Evolutionary conservation across 805 yeast genomes (phyloP).

Genomic region (Debaryomyces tyrocola): DNA sequence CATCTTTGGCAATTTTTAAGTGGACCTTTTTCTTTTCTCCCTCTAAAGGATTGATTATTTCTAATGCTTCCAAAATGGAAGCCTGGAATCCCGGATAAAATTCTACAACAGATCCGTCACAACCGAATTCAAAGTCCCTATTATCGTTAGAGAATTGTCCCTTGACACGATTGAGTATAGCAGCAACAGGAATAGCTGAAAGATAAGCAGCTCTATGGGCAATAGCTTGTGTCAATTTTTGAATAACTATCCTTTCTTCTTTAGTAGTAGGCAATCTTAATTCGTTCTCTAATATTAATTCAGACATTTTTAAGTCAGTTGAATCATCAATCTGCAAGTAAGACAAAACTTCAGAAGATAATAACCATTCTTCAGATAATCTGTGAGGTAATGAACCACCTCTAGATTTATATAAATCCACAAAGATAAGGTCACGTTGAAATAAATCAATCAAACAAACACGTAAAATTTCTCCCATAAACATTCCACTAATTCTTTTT

Average conservation of each 20-base stretch:
- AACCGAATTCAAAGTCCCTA: constrained; percentile 86
- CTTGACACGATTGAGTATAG: constrained; percentile 70
- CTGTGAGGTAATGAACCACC: constrained; percentile 57
- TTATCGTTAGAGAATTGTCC: constrained; percentile 48
- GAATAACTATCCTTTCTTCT: constrained; percentile 75
- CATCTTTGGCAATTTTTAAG: constrained; percentile 86
- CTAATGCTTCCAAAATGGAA: constrained; percentile 75
- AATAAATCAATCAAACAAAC: constrained; percentile 69
- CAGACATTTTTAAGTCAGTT: constrained; percentile 67
- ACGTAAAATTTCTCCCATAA: constrained; percentile 85
- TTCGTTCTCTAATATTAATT: constrained; percentile 61
- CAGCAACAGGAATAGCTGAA: constrained; percentile 88
- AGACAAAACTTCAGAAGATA: constrained; percentile 83
- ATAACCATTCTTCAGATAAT: constrained; percentile 71
- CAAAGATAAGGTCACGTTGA: constrained; percentile 56
- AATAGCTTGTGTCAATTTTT: constrained; percentile 72
- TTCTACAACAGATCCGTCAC: constrained; percentile 93
- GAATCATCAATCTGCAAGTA: constrained; percentile 84
- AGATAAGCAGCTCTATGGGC: constrained; percentile 87
- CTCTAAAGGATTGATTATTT: constrained; percentile 66
- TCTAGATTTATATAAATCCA: constrained; percentile 45
- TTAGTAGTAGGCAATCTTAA: constrained; percentile 67
- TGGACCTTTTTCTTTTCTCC: constrained; percentile 74
- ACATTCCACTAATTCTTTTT: constrained; percentile 90
- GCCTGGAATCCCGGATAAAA: constrained; percentile 88